Percentiles rank a stretch among this genome's conserved stretches.
Evolutionary conservation across 2,329 filamentous ascomycete species (phyloP).

Genomic region (Metarhizium humberi): DNA sequence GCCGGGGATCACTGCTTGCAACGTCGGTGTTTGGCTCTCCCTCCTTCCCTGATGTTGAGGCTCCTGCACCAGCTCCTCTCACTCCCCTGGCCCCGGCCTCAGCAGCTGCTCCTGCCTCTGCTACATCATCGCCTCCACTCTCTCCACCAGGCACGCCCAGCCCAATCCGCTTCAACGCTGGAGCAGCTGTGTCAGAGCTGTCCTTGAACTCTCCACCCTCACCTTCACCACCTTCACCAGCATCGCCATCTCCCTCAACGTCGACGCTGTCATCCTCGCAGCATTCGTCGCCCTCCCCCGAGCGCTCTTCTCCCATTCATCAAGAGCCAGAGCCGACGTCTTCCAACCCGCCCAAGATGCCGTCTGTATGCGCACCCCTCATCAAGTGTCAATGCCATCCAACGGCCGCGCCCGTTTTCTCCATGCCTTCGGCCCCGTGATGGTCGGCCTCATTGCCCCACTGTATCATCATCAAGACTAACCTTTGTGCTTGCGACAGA

Average conservation of each 20-base stretch:
- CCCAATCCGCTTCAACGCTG: conserved; percentile 3
- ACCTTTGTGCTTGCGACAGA: conserved; percentile 15
- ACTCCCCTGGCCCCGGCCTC: conserved; percentile 4
- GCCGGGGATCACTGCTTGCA: neutral
- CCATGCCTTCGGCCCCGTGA: conserved; percentile 6
- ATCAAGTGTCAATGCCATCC: neutral
- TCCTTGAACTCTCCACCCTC: conserved; percentile 32
- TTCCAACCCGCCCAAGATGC: conserved; percentile 36
- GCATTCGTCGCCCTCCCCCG: conserved; percentile 15
- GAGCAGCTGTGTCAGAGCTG: conserved; percentile 21
- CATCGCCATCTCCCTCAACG: conserved; percentile 16
- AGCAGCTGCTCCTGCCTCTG: conserved; percentile 13
- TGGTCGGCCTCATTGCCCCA: conserved; percentile 10
- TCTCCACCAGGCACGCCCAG: conserved; percentile 4
- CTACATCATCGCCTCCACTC: conserved; percentile 26
- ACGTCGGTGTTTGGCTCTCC: neutral
- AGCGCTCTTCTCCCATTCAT: conserved; percentile 16
- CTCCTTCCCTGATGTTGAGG: neutral
- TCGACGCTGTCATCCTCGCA: conserved; percentile 20
- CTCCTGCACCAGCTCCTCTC: neutral
- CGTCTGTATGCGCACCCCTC: conserved; percentile 37
- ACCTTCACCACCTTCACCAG: conserved; percentile 21
- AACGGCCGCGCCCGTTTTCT: conserved; percentile 6
- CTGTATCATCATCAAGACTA: conserved; percentile 12
- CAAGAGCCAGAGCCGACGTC: conserved; percentile 17